These are phyloP conservation scores for Blakeslea trispora DNA, from an alignment of 371 early-diverging fungal species.

Conservation along the genomic window DNA sequence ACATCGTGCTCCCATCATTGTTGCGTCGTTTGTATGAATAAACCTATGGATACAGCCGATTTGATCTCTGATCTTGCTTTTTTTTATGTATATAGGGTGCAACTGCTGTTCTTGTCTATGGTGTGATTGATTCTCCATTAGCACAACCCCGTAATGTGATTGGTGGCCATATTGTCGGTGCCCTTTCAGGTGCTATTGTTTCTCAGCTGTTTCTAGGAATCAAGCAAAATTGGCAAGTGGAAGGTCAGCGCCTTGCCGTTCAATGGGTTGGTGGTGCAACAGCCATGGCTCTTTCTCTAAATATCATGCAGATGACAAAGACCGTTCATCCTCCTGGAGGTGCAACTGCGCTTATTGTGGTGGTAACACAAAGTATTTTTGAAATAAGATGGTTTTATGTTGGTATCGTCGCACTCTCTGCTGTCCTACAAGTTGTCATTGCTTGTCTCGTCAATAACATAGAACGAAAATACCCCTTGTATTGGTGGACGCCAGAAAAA, in stretches of 20 bases:
- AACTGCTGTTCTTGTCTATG: conserved; percentile 69
- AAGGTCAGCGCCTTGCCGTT: conserved; percentile 32
- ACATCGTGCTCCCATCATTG: conserved; percentile 38
- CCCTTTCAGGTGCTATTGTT: conserved; percentile 65
- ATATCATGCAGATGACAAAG: conserved; percentile 67
- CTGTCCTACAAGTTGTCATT: conserved; percentile 54
- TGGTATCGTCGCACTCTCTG: conserved; percentile 55
- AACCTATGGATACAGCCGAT: no score
- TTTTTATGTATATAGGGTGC: conserved; percentile 48
- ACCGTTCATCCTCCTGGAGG: conserved; percentile 78
- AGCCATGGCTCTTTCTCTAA: conserved; percentile 67
- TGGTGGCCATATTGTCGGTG: conserved; percentile 64
- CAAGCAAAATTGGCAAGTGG: conserved; percentile 30
- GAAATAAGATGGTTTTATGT: conserved; percentile 65
- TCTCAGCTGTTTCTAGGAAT: conserved; percentile 57
- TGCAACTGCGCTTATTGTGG: conserved; percentile 72
- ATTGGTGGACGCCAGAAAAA: conserved; percentile 59
- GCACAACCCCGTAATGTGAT: conserved; percentile 74
- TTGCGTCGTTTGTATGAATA: conserved; percentile 54
- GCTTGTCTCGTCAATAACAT: conserved; percentile 72
- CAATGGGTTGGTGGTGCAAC: conserved; percentile 72
- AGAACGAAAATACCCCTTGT: conserved; percentile 64
- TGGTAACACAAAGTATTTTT: conserved; percentile 39
- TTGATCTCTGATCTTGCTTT: conserved; percentile 2
- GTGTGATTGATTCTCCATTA: conserved; percentile 71